Conservation (phyloP, 139 green algal genomes). For the Micractinium conductrix region DNA sequence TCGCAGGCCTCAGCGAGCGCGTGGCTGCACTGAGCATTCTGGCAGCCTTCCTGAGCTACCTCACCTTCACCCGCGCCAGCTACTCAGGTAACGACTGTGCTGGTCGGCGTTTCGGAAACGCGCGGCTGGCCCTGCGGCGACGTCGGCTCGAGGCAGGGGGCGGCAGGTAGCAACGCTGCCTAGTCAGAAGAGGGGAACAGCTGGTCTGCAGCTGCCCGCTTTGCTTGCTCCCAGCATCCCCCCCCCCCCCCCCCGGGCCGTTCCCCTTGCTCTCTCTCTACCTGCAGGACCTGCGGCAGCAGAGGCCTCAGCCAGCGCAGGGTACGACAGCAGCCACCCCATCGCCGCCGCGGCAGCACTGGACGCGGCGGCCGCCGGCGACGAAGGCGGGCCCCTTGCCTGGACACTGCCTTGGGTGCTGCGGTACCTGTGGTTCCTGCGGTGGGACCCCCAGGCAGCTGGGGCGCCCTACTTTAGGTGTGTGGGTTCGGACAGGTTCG, state of each 20-base stretch:
- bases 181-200: too few relatives aligned
- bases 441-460: conserved; percentile 19
- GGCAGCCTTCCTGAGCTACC: conserved; percentile 62
- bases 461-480: conserved; percentile 34
- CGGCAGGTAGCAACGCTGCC: too few relatives aligned
- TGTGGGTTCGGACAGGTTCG: too few relatives aligned
- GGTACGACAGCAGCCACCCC: conserved; percentile 29
- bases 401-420: conserved; percentile 53
- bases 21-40: conserved; percentile 50
- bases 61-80: conserved; percentile 40
- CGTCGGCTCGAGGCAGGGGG: too few relatives aligned
- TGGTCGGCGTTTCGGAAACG: too few relatives aligned
- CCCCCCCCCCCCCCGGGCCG: too few relatives aligned
- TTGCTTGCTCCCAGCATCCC: too few relatives aligned
- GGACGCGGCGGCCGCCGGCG: conserved; percentile 8
- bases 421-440: conserved; percentile 58
- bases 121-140: too few relatives aligned
- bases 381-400: conserved; percentile 30
- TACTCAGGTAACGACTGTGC: background rate
- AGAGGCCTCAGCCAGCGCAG: background rate
- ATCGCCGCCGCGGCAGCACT: conserved; percentile 52
- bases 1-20: conserved; percentile 40
- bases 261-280: too few relatives aligned
- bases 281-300: too few relatives aligned
- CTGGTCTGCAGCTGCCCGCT: too few relatives aligned